Conservation (phyloP, 768 basidiomycete species). For the Xerocomellus dryophilus region DNA sequence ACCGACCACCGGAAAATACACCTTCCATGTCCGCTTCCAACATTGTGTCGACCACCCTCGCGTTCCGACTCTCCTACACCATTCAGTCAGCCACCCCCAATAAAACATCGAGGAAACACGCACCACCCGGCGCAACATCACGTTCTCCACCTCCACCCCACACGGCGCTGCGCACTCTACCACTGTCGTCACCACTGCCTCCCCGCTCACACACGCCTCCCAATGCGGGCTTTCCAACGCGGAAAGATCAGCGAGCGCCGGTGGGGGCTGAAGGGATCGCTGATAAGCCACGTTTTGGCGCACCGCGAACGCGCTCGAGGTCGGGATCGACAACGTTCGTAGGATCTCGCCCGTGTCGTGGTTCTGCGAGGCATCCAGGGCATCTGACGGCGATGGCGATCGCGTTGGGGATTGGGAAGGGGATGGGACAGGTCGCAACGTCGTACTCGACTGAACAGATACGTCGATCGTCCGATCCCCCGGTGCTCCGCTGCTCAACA, state of each 20-base stretch:
- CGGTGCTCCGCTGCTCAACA: constrained; percentile 57
- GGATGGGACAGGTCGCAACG: neutral
- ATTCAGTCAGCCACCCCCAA: neutral
- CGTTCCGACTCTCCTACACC: constrained; percentile 41
- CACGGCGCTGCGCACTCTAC: constrained; percentile 57
- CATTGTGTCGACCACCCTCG: constrained; percentile 52
- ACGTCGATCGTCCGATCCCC: constrained; percentile 79
- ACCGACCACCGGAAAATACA: constrained; percentile 47
- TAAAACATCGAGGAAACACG: constrained; percentile 7
- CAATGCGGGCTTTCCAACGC: constrained; percentile 49
- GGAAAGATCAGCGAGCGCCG: constrained; percentile 50
- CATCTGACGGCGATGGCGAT: constrained; percentile 3
- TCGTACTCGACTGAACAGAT: constrained; percentile 63
- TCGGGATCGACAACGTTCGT: constrained; percentile 63
- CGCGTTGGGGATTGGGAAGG: constrained; percentile 1
- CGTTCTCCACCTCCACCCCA: constrained; percentile 48
- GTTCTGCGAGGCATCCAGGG: constrained; percentile 15
- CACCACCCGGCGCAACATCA: constrained; percentile 50
- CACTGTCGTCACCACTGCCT: constrained; percentile 53
- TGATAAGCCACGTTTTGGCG: constrained; percentile 55
- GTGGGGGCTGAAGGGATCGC: constrained; percentile 39
- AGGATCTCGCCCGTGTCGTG: constrained; percentile 51
- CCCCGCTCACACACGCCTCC: constrained; percentile 50
- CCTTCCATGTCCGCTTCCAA: constrained; percentile 43
- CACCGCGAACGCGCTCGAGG: constrained; percentile 58